Percentiles rank a stretch among this genome's conserved stretches.
These are phyloP conservation scores for Arabidopsis suecica DNA, from an alignment of 345 rosid species.

Conservation along the genomic window DNA sequence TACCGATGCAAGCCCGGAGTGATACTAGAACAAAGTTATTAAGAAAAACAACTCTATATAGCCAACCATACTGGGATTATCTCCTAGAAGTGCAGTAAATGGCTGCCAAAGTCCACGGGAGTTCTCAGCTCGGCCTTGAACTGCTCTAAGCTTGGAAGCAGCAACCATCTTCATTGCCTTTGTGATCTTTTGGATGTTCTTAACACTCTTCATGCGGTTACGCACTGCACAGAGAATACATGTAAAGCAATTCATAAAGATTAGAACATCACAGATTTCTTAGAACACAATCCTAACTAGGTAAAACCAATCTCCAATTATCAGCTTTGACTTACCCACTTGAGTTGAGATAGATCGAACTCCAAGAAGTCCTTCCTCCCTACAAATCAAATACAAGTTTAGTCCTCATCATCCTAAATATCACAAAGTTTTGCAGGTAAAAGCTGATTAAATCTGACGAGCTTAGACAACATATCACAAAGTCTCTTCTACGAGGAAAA, in stretches of 20 bases:
- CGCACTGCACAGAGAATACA: constrained; percentile 65
- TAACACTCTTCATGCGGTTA: constrained; percentile 98
- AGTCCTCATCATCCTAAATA: constrained; percentile 27
- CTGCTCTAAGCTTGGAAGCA: constrained; percentile 91
- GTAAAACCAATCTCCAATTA: not conserved
- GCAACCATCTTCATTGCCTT: constrained; percentile 99
- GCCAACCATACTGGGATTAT: constrained; percentile 49
- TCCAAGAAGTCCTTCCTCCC: constrained; percentile 80
- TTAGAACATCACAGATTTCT: constrained; percentile 3
- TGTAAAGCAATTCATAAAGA: not conserved
- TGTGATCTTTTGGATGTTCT: constrained; percentile 94
- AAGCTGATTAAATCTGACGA: not conserved
- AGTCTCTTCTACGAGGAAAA: not conserved
- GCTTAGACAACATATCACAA: not conserved
- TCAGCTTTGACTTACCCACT: constrained; percentile 62
- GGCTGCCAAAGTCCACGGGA: constrained; percentile 99
- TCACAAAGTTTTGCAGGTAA: not conserved
- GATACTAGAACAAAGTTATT: not conserved
- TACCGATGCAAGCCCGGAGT: not conserved
- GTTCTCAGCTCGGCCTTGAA: constrained; percentile 85
- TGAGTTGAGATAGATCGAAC: constrained; percentile 86
- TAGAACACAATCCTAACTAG: not conserved
- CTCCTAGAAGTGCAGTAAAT: constrained; percentile 55
- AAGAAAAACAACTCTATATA: not conserved
- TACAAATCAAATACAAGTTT: constrained; percentile 44